Conservation (phyloP, 768 basidiomycete species). For the Suillus tomentosus region DNA sequence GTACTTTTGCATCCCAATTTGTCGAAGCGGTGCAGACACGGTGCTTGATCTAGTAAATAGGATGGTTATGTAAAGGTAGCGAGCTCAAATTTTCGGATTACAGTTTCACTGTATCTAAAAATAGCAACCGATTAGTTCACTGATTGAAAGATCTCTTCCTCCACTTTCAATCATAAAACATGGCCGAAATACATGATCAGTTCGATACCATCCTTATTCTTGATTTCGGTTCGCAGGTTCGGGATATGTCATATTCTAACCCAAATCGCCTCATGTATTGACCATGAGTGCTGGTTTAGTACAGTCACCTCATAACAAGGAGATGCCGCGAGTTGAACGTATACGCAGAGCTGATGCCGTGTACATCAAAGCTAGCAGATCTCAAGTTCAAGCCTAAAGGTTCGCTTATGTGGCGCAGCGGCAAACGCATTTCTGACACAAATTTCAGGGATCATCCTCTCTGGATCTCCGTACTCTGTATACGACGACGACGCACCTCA, state of each 20-base stretch:
- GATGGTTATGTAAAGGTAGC: too few species aligned
- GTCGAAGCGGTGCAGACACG: too few species aligned
- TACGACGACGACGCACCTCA: constrained; percentile 93
- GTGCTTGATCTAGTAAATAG: too few species aligned
- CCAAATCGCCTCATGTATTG: neutral
- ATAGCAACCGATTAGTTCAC: too few species aligned
- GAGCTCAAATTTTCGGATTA: too few species aligned
- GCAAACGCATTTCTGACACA: constrained; percentile 1
- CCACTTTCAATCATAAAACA: constrained; percentile 25
- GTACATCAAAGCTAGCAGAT: constrained; percentile 87
- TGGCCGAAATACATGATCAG: constrained; percentile 91
- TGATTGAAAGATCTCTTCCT: too few species aligned
- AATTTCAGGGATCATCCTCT: constrained; percentile 83
- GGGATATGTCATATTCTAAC: constrained; percentile 14
- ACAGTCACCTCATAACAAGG: constrained; percentile 95
- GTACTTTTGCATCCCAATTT: too few species aligned
- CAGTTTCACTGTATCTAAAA: too few species aligned
- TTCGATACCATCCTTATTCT: constrained; percentile 96
- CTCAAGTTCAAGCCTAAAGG: constrained; percentile 95
- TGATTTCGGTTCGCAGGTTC: constrained; percentile 95
- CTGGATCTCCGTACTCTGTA: constrained; percentile 97
- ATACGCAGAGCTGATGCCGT: constrained; percentile 97
- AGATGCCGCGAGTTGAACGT: constrained; percentile 97
- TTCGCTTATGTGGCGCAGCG: constrained; percentile 28
- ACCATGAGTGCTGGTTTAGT: constrained; percentile 48